phyloP scores from a whole-genome alignment of 177 flowering plant genomes.

The Vitis hybrid region DNA sequence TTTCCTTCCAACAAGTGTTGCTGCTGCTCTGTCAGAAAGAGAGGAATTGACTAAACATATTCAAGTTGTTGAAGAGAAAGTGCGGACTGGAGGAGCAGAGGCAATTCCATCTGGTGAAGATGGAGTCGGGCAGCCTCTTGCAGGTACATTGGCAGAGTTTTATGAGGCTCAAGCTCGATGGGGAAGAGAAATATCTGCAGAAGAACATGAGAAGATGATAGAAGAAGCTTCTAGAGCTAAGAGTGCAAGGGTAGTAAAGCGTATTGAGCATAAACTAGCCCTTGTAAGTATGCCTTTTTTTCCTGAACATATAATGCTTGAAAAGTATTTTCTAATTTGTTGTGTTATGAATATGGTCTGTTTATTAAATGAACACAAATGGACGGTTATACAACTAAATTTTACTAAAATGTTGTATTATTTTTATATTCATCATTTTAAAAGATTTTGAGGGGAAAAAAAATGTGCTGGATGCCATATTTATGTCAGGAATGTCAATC shows the following conservation, averaged over 20 bases:
- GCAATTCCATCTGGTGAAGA: slow-evolving; percentile 26
- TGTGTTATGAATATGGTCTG: too few species aligned
- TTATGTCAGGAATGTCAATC: too few species aligned
- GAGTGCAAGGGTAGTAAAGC: slow-evolving; percentile 55
- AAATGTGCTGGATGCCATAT: too few species aligned
- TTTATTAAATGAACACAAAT: too few species aligned
- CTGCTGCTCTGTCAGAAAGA: slow-evolving; percentile 78
- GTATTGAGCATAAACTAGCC: slow-evolving; percentile 68
- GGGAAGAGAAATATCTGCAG: slow-evolving; percentile 77
- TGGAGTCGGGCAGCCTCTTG: slow-evolving; percentile 48
- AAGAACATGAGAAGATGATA: slow-evolving; percentile 72
- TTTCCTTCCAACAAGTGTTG: slow-evolving; percentile 84
- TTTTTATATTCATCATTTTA: too few species aligned
- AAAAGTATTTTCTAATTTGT: not conserved
- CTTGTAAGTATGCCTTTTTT: slow-evolving; percentile 54
- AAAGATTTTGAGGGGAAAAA: too few species aligned
- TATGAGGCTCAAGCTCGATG: slow-evolving; percentile 91
- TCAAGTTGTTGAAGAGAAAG: slow-evolving; percentile 87
- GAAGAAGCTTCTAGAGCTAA: slow-evolving; percentile 74
- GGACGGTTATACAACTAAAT: too few species aligned
- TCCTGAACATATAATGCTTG: not conserved
- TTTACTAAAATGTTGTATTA: too few species aligned
- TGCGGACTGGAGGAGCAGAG: slow-evolving; percentile 38
- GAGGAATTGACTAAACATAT: slow-evolving; percentile 72
- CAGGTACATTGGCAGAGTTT: slow-evolving; percentile 93